phyloP scores from a whole-genome alignment of 2,329 filamentous ascomycete genomes.

The Sporothrix curviconia region DNA sequence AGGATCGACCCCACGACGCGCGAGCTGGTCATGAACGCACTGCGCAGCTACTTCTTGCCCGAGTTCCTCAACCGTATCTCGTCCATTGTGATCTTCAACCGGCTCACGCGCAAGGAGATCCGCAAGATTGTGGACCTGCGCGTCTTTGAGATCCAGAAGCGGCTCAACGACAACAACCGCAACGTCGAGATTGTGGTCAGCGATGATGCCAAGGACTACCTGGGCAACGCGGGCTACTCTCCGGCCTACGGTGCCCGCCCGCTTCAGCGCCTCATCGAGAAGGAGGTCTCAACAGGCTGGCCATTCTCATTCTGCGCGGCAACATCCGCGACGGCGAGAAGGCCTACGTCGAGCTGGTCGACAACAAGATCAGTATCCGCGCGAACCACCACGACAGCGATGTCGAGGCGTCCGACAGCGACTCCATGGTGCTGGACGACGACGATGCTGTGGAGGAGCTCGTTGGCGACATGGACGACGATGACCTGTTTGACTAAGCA shows the following conservation, averaged over 20 bases:
- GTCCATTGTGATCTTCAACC: conserved; percentile 96
- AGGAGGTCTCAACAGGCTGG: conserved; percentile 93
- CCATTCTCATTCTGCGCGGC: conserved; percentile 82
- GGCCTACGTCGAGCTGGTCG: conserved; percentile 70
- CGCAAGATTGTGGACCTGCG: conserved; percentile 92
- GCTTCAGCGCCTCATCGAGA: conserved; percentile 83
- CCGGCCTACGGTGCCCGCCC: conserved; percentile 92
- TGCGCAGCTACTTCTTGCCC: conserved; percentile 94
- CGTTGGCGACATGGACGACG: conserved; percentile 55
- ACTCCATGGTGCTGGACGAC: conserved; percentile 63
- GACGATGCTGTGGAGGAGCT: conserved; percentile 66
- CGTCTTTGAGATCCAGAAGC: conserved; percentile 81
- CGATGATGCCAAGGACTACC: conserved; percentile 83
- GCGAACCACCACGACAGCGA: conserved; percentile 69
- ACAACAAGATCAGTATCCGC: conserved; percentile 73
- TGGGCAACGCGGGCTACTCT: conserved; percentile 86
- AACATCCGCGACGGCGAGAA: conserved; percentile 78
- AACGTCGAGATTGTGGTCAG: conserved; percentile 80
- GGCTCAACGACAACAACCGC: conserved; percentile 75
- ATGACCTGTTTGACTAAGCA: conserved; percentile 29
- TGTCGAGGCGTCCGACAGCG: conserved; percentile 41
- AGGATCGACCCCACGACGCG: conserved; percentile 77
- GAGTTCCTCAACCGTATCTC: conserved; percentile 98
- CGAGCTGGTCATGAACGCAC: conserved; percentile 82
- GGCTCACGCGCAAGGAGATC: conserved; percentile 82